Evolutionary conservation across 1,284 basidiomycete genomes (phyloP), one percentile per base, ranked within the genome.

Genomic region (Cutaneotrichosporon sp.): DNA sequence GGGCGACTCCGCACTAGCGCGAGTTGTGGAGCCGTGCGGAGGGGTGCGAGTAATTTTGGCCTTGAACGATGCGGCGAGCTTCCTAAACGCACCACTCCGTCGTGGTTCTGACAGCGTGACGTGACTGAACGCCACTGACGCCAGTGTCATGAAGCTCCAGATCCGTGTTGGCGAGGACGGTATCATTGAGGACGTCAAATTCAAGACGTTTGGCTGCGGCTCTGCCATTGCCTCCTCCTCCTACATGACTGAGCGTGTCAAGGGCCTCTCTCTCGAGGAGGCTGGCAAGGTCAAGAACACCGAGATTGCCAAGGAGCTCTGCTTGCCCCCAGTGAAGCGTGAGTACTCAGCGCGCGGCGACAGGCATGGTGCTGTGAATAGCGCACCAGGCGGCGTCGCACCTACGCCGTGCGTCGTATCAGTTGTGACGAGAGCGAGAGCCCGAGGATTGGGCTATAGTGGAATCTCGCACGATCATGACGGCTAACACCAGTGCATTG

Each of bases 201-300:
- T 98, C 86, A 98, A 97, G 84, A 97, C 94, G 0, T 97, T 97
- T 79, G 94, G 94, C 16, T 81, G 75, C 63, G 79, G 97, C 63
- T 96, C 92, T 68, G 97, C 96, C 70, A 99, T 99, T 69, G 97
- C 97, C 2, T 96, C 92, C 4, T 93, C 90, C 75, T 93, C 91
- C 13, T 97, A 94, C 81, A 93, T 97, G 90, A 99, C 96, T 21
- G 96, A 99, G 83, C 90, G 94, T 59, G 95, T 99, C 71, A 97
- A 90, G 83, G 97, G 97, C 30, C 85, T 99, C 72, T 89, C 89
- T 18, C 83, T 99, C 62, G 95, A 98, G 63, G 91, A 96, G 70
- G 97, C 97, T 14, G 92, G 91, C 63, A 88, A 90, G 76, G 97
- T 99, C 76, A 97, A 95, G 83, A 99, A 99, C 84, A 99, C 96